Evolutionary conservation across 1,139 yeast genomes (phyloP).

Genomic region (Yarrowia galli): DNA sequence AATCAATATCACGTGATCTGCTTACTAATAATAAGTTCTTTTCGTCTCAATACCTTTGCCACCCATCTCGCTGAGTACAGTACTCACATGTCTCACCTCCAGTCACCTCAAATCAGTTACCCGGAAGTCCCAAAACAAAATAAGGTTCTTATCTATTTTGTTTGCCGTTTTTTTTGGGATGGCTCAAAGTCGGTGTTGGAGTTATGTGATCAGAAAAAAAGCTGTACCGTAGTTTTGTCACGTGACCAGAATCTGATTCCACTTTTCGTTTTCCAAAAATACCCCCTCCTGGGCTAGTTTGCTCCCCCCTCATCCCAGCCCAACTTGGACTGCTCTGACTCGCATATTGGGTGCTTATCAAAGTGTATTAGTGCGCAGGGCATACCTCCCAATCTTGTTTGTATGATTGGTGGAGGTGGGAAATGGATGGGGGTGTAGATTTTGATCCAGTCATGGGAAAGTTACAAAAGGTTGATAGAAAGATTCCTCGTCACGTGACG

Average conservation of each 20-base stretch:
- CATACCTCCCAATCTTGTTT: background rate
- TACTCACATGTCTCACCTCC: too few species aligned
- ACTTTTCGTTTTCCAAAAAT: background rate
- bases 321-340: too few species aligned
- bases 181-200: background rate
- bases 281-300: background rate
- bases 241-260: background rate
- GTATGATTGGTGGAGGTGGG: background rate
- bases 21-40: too few species aligned
- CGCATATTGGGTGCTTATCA: slow-evolving; percentile 1
- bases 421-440: background rate
- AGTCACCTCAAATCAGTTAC: too few species aligned
- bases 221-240: background rate
- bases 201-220: background rate
- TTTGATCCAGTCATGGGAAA: too few species aligned
- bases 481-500: too few species aligned
- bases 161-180: background rate
- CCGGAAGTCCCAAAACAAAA: background rate
- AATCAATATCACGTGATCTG: too few species aligned
- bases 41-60: too few species aligned
- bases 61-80: too few species aligned
- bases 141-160: background rate
- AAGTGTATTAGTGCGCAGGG: slow-evolving; percentile 16
- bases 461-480: too few species aligned
- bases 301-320: too few species aligned